Evolutionary conservation across 345 rosid genomes (phyloP), one percentile per base, ranked within the genome.

Genomic region (Jatropha curcas): DNA sequence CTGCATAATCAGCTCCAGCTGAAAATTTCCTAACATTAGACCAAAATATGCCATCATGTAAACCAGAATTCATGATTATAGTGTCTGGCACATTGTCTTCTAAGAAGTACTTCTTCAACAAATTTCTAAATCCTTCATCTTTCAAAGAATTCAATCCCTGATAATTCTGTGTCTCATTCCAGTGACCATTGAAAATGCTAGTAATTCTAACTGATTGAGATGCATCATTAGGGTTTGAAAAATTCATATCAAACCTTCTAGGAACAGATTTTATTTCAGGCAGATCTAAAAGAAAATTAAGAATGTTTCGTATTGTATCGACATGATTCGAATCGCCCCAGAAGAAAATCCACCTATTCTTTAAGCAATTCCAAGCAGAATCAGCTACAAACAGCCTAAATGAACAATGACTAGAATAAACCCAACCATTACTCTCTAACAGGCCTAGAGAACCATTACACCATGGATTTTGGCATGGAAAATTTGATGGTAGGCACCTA

Each of bases 281-380:
- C 83, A 84, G 82, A 75, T 82, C 93, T 60, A 95, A 77, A 17
- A 95, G 81, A 67, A 95, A 91, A 75, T 88, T 89, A 65, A 95
- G 83, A 91, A 87, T 82, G 85, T 91, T 95, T 71, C 98, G 81
- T 10, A 95, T 91, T 0, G 98, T 87, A 70, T 95, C 99, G 0
- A 95, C 99, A 22, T 95, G 98, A 80, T 95, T 95, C 0, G 98
- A 92, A 75, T 95, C 99, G 1, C 99, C 99, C 98, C 97, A 91
- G 74, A 92, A 95, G 96, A 95, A 95, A 69, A 95, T 81, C 99
- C 98, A 95, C 52, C 91, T 70, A 75, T 59, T 67, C 68, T 87
- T 85, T 78, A 95, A 79, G 60, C 99, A 95, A 71, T 84, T 81
- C 99, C 97, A 95, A 25, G 93, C 98, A 3, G 86, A 37, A 65